Percentiles rank a stretch among this genome's conserved stretches.
These are phyloP conservation scores for Podaxis sp. DNA, from an alignment of 768 basidiomycete species.

Conservation along the genomic window DNA sequence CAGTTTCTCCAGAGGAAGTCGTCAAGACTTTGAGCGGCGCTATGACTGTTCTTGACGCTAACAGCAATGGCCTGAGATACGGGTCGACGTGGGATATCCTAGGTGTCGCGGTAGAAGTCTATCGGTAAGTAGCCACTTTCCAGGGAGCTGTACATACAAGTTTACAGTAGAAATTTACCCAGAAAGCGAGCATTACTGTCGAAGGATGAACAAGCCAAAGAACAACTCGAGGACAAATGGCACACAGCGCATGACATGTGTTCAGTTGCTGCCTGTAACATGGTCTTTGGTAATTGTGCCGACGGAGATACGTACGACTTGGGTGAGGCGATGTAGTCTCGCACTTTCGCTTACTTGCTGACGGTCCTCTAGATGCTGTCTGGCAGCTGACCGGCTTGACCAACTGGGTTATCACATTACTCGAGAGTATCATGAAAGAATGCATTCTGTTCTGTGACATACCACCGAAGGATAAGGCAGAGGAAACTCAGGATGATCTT, in stretches of 20 bases:
- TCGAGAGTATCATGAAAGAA: constrained; percentile 58
- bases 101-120: constrained; percentile 43
- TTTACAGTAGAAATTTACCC: background rate
- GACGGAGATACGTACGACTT: constrained; percentile 61
- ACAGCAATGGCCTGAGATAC: constrained; percentile 27
- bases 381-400: constrained; percentile 70
- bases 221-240: constrained; percentile 44
- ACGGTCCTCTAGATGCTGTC: constrained; percentile 45
- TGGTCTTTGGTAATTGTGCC: constrained; percentile 64
- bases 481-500: constrained; percentile 11
- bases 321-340: constrained; percentile 31
- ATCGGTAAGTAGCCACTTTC: constrained; percentile 32
- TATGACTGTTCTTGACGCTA: constrained; percentile 40
- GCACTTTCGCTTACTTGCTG: background rate
- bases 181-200: constrained; percentile 18
- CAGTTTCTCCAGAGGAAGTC: constrained; percentile 36
- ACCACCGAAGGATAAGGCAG: constrained; percentile 9
- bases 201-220: constrained; percentile 32
- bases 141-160: background rate
- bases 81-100: constrained; percentile 32
- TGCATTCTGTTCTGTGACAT: constrained; percentile 36
- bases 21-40: constrained; percentile 43
- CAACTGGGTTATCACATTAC: constrained; percentile 56
- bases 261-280: constrained; percentile 53
- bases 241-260: constrained; percentile 62